Percentiles rank a stretch among this genome's conserved stretches.
phyloP scores from a whole-genome alignment of 441 rosid genomes.

The Pelargonium cotyledonis region DNA sequence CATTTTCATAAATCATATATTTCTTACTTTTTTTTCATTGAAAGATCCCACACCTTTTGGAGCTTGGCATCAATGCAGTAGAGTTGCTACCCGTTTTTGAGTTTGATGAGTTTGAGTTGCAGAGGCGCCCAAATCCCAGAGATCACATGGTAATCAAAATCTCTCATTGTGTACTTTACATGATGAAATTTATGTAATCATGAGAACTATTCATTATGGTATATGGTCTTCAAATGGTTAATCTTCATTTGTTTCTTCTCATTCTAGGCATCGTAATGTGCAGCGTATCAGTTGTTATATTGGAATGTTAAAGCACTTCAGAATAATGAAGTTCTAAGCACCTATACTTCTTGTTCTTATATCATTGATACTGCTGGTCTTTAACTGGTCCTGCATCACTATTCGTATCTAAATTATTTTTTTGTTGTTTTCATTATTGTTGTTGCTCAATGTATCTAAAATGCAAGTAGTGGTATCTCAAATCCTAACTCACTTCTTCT shows the following conservation, averaged over 20 bases:
- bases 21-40: slow-evolving; percentile 25
- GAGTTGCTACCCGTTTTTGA: slow-evolving; percentile 90
- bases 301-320: not conserved
- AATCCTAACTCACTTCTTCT: not conserved
- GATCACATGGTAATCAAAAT: slow-evolving; percentile 76
- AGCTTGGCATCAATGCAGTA: slow-evolving; percentile 88
- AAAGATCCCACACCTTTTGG: slow-evolving; percentile 84
- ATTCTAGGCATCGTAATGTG: not conserved
- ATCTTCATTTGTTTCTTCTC: not conserved
- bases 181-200: not conserved
- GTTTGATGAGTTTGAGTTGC: slow-evolving; percentile 91
- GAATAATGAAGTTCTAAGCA: not conserved
- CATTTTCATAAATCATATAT: slow-evolving; percentile 9
- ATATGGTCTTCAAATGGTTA: not conserved
- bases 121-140: slow-evolving; percentile 82
- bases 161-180: slow-evolving; percentile 3
- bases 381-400: not conserved
- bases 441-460: not conserved
- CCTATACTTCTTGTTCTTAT: not conserved
- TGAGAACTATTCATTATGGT: slow-evolving; percentile 8
- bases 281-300: not conserved
- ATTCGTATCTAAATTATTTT: not conserved
- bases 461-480: not conserved
- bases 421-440: not conserved
- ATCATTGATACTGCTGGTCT: not conserved